These are phyloP conservation scores for Xanthoceras sorbifolium DNA, from an alignment of 345 rosid genomes.

Conservation along the genomic window DNA sequence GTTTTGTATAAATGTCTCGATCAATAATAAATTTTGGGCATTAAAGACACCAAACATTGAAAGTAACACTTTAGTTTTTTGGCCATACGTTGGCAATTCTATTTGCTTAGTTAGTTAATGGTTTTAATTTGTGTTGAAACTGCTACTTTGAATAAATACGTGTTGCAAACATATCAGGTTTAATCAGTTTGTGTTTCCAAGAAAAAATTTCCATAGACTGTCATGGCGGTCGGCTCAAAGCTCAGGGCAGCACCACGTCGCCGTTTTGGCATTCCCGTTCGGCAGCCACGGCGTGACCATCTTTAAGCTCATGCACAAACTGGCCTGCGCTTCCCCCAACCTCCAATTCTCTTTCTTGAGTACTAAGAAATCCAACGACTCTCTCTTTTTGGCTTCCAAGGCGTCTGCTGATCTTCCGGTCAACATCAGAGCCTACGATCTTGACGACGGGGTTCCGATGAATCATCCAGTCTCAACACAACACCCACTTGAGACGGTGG, in stretches of 20 bases:
- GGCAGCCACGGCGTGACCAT: constrained; percentile 56
- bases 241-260: constrained; percentile 39
- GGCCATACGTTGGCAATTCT: no score
- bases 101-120: no score
- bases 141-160: no score
- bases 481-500: constrained; percentile 42
- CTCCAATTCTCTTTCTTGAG: constrained; percentile 56
- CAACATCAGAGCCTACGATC: constrained; percentile 43
- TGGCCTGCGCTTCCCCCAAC: constrained; percentile 46
- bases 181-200: no score
- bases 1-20: no score
- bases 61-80: no score
- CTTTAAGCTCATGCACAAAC: constrained; percentile 38
- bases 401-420: neutral
- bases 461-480: constrained; percentile 28
- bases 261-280: constrained; percentile 62
- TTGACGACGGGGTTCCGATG: constrained; percentile 34
- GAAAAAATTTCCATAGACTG: no score
- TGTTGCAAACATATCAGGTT: no score
- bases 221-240: neutral
- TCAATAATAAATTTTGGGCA: no score
- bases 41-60: no score
- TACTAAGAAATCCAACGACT: constrained; percentile 40
- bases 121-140: no score
- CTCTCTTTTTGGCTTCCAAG: constrained; percentile 19